A percentile compares a stretch with the other conserved stretches of the same genome.
Evolutionary conservation across 179 eudicot species (phyloP).

Genomic region (Patellifolia procumbens): DNA sequence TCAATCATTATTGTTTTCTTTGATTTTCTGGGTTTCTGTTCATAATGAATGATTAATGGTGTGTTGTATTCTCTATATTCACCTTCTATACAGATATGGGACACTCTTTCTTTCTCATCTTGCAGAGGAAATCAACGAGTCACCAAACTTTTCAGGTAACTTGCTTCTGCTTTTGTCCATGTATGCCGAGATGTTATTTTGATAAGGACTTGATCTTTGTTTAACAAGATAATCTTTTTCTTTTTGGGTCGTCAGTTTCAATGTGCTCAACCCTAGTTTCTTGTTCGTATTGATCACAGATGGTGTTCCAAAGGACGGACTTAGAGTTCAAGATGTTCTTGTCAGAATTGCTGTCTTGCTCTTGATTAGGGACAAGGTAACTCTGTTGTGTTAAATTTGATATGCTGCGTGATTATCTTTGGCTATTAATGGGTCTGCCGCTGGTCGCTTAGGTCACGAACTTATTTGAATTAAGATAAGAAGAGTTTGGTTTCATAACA

Average conservation of each 20-base stretch:
- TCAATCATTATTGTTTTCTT: not conserved
- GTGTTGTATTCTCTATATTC: not conserved
- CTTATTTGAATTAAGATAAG: no score
- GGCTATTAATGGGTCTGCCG: no score
- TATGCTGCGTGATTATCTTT: not conserved
- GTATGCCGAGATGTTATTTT: not conserved
- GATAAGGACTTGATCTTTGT: not conserved
- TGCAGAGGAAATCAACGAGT: slow-evolving; percentile 66
- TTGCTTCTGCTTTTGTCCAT: slow-evolving; percentile 9
- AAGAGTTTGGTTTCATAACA: no score
- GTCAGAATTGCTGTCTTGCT: slow-evolving; percentile 70
- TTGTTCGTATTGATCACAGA: slow-evolving; percentile 47
- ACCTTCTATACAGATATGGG: slow-evolving; percentile 61
- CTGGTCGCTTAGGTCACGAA: not conserved
- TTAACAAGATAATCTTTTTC: not conserved
- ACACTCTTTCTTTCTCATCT: slow-evolving; percentile 79
- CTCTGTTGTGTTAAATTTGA: not conserved
- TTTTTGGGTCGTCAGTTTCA: slow-evolving; percentile 5
- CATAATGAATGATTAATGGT: not conserved
- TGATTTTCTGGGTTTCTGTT: not conserved
- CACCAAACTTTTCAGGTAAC: slow-evolving; percentile 78
- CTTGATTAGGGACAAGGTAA: slow-evolving; percentile 76
- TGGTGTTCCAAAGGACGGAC: slow-evolving; percentile 96
- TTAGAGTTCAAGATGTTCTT: slow-evolving; percentile 85
- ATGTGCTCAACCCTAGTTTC: slow-evolving; percentile 6